Percentiles rank a stretch among this genome's conserved stretches.
phyloP scores from a whole-genome alignment of 179 eudicot genomes.

The Beta corolliflora region DNA sequence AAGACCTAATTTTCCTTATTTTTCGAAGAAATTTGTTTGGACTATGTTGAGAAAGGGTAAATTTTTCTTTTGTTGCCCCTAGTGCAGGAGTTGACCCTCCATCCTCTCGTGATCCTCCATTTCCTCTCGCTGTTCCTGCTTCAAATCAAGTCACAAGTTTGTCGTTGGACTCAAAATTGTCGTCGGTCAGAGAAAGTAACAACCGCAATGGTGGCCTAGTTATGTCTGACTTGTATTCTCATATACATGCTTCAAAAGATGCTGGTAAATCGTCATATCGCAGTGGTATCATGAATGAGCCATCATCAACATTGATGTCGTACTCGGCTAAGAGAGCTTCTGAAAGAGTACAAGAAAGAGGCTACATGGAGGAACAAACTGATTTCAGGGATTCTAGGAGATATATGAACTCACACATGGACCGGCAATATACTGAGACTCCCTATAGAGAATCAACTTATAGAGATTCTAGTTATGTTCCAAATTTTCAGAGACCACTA shows the following conservation, averaged over 20 bases:
- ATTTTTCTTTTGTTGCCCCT: constrained; percentile 53
- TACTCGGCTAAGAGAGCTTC: constrained; percentile 64
- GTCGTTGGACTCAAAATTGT: constrained; percentile 57
- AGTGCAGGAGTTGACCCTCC: constrained; percentile 99
- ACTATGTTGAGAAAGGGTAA: constrained; percentile 42
- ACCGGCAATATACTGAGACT: constrained; percentile 69
- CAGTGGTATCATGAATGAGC: constrained; percentile 55
- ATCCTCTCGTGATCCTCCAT: constrained; percentile 99
- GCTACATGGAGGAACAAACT: constrained; percentile 54
- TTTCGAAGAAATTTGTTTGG: background rate
- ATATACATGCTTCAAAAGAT: constrained; percentile 82
- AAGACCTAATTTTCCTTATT: background rate
- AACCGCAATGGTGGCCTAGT: constrained; percentile 73
- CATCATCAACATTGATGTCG: constrained; percentile 53
- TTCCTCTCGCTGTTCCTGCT: constrained; percentile 92
- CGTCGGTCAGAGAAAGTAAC: constrained; percentile 50
- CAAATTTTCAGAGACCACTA: constrained; percentile 92
- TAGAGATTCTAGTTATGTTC: constrained; percentile 74
- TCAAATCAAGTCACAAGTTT: constrained; percentile 66
- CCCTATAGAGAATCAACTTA: constrained; percentile 60
- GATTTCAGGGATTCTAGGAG: constrained; percentile 71
- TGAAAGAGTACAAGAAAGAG: constrained; percentile 75
- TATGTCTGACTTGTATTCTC: constrained; percentile 74
- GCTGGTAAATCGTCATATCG: constrained; percentile 59
- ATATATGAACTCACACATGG: constrained; percentile 57